phyloP scores from a whole-genome alignment of 140 eudicot species.

The Senecio squalidus region DNA sequence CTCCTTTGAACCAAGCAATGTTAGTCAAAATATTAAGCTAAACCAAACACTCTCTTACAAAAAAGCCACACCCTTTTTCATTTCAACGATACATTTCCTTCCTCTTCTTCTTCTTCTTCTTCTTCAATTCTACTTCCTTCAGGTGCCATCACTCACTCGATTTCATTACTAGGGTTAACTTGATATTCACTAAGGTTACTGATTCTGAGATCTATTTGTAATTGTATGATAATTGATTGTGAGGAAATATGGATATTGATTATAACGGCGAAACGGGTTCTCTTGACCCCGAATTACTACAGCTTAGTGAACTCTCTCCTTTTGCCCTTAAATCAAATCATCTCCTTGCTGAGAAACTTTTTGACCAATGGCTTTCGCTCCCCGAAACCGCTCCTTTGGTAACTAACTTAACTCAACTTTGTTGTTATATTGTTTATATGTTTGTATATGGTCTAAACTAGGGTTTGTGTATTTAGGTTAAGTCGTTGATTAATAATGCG shows the following conservation, averaged over 20 bases:
- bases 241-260: constrained; percentile 63
- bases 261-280: constrained; percentile 50
- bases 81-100: constrained; percentile 19
- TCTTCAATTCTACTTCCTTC: constrained; percentile 8
- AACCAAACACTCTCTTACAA: too few species aligned
- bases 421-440: too few species aligned
- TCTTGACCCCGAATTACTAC: constrained; percentile 74
- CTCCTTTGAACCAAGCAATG: too few species aligned
- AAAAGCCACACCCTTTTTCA: background rate
- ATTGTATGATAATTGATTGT: background rate
- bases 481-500: constrained; percentile 72
- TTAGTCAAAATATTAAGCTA: too few species aligned
- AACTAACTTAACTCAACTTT: background rate
- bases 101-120: constrained; percentile 14
- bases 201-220: too few species aligned
- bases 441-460: constrained; percentile 5
- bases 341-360: constrained; percentile 64
- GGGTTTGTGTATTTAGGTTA: constrained; percentile 50
- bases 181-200: background rate
- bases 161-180: constrained; percentile 22
- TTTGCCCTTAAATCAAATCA: constrained; percentile 60
- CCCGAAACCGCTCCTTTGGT: constrained; percentile 73
- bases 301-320: constrained; percentile 80
- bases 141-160: background rate
- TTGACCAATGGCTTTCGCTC: constrained; percentile 85